phyloP scores from a whole-genome alignment of 2,329 filamentous ascomycete species.

The Trichoderma koningiopsis region DNA sequence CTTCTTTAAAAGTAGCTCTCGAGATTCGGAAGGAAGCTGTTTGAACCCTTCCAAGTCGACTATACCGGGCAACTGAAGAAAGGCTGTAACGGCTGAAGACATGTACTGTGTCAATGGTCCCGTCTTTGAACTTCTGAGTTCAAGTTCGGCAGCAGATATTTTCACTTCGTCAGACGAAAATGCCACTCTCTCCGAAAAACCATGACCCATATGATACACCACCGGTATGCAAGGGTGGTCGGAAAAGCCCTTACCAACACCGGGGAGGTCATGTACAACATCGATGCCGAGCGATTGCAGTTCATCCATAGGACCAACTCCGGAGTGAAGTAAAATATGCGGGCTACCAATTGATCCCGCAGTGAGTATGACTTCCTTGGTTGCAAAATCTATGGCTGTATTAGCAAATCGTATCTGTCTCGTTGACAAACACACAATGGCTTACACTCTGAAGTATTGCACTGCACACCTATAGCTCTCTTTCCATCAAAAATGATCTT shows the following conservation, averaged over 20 bases:
- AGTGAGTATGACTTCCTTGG: neutral
- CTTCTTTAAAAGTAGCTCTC: neutral
- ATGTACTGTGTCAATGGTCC: neutral
- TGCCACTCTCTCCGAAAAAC: neutral
- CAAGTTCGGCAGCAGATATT: neutral
- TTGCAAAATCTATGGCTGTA: neutral
- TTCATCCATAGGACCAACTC: neutral
- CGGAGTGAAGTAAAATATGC: neutral
- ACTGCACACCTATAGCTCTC: neutral
- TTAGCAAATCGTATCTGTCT: neutral
- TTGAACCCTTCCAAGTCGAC: neutral
- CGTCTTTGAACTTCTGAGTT: neutral
- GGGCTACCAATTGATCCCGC: neutral
- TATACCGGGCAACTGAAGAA: neutral
- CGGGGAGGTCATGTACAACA: neutral
- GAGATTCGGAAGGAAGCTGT: neutral
- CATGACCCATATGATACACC: neutral
- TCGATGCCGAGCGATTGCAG: neutral
- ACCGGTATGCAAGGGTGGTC: neutral
- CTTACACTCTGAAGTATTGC: neutral
- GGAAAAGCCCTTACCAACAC: neutral
- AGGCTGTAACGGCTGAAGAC: neutral
- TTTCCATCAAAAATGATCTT: neutral
- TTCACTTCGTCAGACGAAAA: neutral
- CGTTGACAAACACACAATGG: neutral